Evolutionary conservation across 352 stramenopile genomes (phyloP).

Genomic region (Pythium sukuiense): DNA sequence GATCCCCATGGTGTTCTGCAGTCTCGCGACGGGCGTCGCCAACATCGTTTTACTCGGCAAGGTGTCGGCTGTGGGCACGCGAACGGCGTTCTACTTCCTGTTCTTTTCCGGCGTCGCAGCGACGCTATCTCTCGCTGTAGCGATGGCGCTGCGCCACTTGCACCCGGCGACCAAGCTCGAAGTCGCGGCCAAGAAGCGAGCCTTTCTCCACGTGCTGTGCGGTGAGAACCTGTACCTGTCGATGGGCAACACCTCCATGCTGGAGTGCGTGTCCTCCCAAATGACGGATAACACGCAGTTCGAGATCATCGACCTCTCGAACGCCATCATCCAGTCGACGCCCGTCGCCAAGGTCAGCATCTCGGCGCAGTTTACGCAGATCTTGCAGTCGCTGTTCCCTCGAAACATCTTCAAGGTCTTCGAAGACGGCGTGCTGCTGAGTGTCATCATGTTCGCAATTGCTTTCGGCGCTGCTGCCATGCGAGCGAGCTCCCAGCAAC

Average conservation of each 20-base stretch:
- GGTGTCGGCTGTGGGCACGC: slow-evolving; percentile 53
- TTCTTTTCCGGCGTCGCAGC: slow-evolving; percentile 38
- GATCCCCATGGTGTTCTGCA: slow-evolving; percentile 69
- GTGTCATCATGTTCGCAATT: slow-evolving; percentile 66
- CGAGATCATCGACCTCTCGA: slow-evolving; percentile 45
- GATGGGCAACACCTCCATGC: slow-evolving; percentile 23
- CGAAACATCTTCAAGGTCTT: slow-evolving; percentile 64
- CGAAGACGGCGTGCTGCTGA: slow-evolving; percentile 48
- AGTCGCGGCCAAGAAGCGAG: slow-evolving; percentile 17
- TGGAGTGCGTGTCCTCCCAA: slow-evolving; percentile 29
- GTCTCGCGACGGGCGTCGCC: slow-evolving; percentile 53
- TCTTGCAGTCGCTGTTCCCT: slow-evolving; percentile 53
- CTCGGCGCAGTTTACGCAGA: slow-evolving; percentile 51
- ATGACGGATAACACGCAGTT: slow-evolving; percentile 36
- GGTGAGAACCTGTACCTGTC: slow-evolving; percentile 39
- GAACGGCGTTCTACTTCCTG: slow-evolving; percentile 53
- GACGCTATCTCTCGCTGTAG: slow-evolving; percentile 37
- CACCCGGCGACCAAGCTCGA: slow-evolving; percentile 22
- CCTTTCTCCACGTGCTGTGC: slow-evolving; percentile 42
- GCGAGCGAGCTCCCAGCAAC: slow-evolving; percentile 47
- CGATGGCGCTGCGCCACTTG: slow-evolving; percentile 45
- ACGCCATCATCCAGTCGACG: slow-evolving; percentile 30
- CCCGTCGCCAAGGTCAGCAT: slow-evolving; percentile 35
- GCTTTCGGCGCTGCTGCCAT: slow-evolving; percentile 58
- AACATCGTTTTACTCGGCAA: slow-evolving; percentile 71